These are phyloP conservation scores for Pascua guehoae DNA, from an alignment of 1,284 basidiomycete genomes.

Conservation along the genomic window DNA sequence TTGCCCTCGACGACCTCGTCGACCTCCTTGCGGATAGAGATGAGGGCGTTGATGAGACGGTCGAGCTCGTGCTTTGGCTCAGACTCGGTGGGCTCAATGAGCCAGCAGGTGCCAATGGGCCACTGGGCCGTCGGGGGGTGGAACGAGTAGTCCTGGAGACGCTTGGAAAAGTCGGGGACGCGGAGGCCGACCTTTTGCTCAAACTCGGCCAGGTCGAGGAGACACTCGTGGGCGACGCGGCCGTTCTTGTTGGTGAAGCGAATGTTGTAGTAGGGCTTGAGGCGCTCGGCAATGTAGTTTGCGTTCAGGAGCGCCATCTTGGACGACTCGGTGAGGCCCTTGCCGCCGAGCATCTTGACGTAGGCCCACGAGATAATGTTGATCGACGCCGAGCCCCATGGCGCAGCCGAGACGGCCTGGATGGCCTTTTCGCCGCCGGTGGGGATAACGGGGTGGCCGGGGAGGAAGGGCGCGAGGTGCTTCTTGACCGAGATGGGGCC, in stretches of 20 bases:
- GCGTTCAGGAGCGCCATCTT: conserved; percentile 87
- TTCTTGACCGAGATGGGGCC: conserved; percentile 92
- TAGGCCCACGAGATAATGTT: conserved; percentile 97
- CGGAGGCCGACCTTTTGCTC: conserved; percentile 82
- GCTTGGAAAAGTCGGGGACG: conserved; percentile 93
- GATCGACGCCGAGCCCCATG: conserved; percentile 91
- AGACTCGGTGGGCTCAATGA: conserved; percentile 92
- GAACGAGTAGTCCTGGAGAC: conserved; percentile 58
- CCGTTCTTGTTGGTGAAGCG: conserved; percentile 87
- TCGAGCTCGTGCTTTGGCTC: conserved; percentile 88
- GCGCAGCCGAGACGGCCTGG: conserved; percentile 83
- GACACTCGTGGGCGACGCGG: conserved; percentile 88
- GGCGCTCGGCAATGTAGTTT: conserved; percentile 91
- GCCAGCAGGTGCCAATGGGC: conserved; percentile 77
- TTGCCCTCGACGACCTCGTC: conserved; percentile 81
- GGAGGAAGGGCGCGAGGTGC: conserved; percentile 92
- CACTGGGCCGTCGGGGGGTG: conserved; percentile 56
- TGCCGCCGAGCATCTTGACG: conserved; percentile 94
- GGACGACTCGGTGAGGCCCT: conserved; percentile 78
- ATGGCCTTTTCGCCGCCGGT: conserved; percentile 72
- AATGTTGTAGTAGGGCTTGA: conserved; percentile 79
- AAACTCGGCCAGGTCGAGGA: conserved; percentile 94
- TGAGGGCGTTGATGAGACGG: conserved; percentile 94
- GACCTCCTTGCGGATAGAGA: conserved; percentile 86
- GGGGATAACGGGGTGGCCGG: conserved; percentile 73